phyloP scores from a whole-genome alignment of 2,329 filamentous ascomycete species.

The Exserohilum rostratum region DNA sequence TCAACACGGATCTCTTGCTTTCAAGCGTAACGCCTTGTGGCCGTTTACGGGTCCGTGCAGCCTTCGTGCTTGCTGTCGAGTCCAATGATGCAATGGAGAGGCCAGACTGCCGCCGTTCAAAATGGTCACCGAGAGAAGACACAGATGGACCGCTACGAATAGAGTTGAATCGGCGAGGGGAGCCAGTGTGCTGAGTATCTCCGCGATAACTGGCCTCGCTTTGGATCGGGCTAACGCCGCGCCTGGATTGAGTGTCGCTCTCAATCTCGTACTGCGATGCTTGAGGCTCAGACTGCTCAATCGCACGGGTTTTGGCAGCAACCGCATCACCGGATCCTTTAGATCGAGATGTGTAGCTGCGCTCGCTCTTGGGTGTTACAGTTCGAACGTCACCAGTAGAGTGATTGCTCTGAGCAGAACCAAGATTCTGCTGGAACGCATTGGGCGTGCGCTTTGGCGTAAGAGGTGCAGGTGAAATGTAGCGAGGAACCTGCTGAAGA shows the following conservation, averaged over 20 bases:
- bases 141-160: slow-evolving; percentile 54
- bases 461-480: slow-evolving; percentile 66
- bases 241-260: slow-evolving; percentile 49
- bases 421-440: slow-evolving; percentile 64
- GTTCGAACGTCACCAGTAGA: slow-evolving; percentile 59
- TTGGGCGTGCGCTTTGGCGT: slow-evolving; percentile 67
- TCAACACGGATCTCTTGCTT: slow-evolving; percentile 56
- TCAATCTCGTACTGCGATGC: slow-evolving; percentile 47
- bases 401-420: slow-evolving; percentile 68
- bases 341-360: slow-evolving; percentile 50
- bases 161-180: slow-evolving; percentile 58
- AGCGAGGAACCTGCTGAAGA: slow-evolving; percentile 68
- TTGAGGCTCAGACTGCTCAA: slow-evolving; percentile 42
- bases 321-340: slow-evolving; percentile 36
- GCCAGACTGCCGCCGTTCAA: slow-evolving; percentile 58
- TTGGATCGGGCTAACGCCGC: slow-evolving; percentile 84
- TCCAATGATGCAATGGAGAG: slow-evolving; percentile 65
- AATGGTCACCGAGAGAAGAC: slow-evolving; percentile 67
- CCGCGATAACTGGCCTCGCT: slow-evolving; percentile 80
- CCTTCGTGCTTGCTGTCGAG: slow-evolving; percentile 63
- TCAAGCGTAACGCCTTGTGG: slow-evolving; percentile 61
- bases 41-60: slow-evolving; percentile 60
- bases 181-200: slow-evolving; percentile 29
- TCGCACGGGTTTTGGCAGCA: slow-evolving; percentile 47
- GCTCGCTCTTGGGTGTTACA: slow-evolving; percentile 53